phyloP scores from a whole-genome alignment of 192 early-diverging fungal species.

The Coemansia sp. region DNA sequence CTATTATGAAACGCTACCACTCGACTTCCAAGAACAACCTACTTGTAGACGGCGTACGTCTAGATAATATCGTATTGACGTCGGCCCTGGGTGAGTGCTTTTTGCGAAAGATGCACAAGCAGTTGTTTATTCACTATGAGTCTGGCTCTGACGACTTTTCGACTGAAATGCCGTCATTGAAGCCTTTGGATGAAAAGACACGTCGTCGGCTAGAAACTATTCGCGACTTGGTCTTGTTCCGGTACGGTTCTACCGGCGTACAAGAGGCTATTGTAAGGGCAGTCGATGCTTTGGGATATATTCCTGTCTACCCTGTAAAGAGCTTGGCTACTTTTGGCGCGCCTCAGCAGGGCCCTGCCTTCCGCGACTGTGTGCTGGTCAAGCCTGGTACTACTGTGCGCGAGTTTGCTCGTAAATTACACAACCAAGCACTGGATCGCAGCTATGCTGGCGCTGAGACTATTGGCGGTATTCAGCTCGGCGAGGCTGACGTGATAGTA shows the following conservation, averaged over 20 bases:
- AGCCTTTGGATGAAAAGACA: conserved; percentile 61
- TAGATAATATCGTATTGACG: conserved; percentile 62
- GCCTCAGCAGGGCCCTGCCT: conserved; percentile 42
- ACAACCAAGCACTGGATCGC: conserved; percentile 40
- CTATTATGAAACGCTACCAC: conserved; percentile 71
- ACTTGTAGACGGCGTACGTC: conserved; percentile 26
- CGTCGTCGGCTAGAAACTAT: conserved; percentile 62
- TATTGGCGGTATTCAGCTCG: conserved; percentile 72
- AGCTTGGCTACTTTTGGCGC: conserved; percentile 68
- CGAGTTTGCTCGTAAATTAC: conserved; percentile 73
- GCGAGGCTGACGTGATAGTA: conserved; percentile 46
- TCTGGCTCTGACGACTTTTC: conserved; percentile 63
- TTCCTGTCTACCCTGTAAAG: conserved; percentile 79
- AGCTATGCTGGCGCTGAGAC: conserved; percentile 78
- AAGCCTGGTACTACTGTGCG: conserved; percentile 74
- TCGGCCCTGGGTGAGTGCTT: conserved; percentile 70
- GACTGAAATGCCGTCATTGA: conserved; percentile 32
- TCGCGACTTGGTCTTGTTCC: conserved; percentile 79
- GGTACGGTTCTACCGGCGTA: conserved; percentile 83
- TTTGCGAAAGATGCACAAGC: conserved; percentile 63
- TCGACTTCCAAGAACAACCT: neutral
- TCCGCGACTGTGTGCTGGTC: conserved; percentile 76
- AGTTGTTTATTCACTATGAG: conserved; percentile 59
- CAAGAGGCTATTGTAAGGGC: conserved; percentile 68
- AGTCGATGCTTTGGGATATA: conserved; percentile 65